Evolutionary conservation across 768 basidiomycete genomes (phyloP).

Genomic region (Mycena galericulata): DNA sequence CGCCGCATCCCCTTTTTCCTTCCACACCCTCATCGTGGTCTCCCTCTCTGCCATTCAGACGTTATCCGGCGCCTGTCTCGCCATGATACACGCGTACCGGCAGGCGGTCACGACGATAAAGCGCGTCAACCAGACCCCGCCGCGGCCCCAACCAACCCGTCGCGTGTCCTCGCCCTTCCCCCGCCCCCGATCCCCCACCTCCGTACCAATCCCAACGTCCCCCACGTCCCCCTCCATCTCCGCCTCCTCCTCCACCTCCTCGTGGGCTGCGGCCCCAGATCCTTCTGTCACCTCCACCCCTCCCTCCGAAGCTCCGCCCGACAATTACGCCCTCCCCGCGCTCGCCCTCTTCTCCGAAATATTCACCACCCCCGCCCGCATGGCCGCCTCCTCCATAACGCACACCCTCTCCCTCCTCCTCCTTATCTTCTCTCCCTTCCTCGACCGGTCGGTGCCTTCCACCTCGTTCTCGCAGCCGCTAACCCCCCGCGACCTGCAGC

Average conservation of each 20-base stretch:
- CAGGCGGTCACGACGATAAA: conserved; percentile 73
- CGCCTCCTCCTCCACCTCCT: conserved; percentile 33
- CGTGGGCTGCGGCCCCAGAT: conserved; percentile 29
- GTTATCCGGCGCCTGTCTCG: conserved; percentile 75
- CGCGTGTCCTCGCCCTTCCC: conserved; percentile 23
- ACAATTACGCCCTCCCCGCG: conserved; percentile 55
- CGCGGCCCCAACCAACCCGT: conserved; percentile 13
- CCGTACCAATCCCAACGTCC: conserved; percentile 14
- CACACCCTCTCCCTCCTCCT: conserved; percentile 61
- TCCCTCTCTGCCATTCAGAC: conserved; percentile 81
- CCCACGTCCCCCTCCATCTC: conserved; percentile 26
- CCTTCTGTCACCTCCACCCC: conserved; percentile 18
- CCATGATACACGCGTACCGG: conserved; percentile 76
- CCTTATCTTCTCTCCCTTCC: conserved; percentile 61
- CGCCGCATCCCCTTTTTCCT: conserved; percentile 47
- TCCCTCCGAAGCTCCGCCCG: conserved; percentile 10
- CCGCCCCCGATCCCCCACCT: conserved; percentile 31
- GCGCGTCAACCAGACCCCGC: conserved; percentile 64
- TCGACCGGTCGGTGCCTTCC: conserved; percentile 63
- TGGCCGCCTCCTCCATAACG: conserved; percentile 59
- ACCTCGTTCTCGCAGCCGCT: background rate
- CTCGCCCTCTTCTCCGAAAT: conserved; percentile 63
- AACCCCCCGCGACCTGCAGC: conserved; percentile 46
- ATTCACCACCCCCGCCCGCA: conserved; percentile 59
- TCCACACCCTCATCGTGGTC: conserved; percentile 67